Evolutionary conservation across 2,329 filamentous ascomycete genomes (phyloP).

Genomic region (Trichoderma sp.): DNA sequence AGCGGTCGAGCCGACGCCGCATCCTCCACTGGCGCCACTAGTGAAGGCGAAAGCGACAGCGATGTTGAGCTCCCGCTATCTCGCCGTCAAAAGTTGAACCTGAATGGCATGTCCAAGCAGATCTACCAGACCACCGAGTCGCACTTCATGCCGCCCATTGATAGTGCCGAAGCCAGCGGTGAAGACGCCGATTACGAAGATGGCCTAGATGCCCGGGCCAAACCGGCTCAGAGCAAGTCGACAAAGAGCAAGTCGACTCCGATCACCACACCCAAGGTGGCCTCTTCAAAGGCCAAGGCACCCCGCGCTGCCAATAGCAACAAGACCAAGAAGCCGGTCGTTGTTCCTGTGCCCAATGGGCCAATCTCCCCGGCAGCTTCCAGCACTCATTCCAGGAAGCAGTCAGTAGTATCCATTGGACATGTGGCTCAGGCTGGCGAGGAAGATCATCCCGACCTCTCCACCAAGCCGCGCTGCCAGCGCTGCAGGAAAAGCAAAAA

Average conservation of each 20-base stretch:
- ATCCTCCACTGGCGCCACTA: constrained; percentile 83
- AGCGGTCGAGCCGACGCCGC: constrained; percentile 84
- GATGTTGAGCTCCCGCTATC: constrained; percentile 61
- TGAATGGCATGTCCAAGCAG: constrained; percentile 46
- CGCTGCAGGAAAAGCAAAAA: constrained; percentile 99
- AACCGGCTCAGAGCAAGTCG: constrained; percentile 42
- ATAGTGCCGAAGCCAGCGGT: constrained; percentile 45
- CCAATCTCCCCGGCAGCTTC: constrained; percentile 64
- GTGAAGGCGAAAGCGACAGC: constrained; percentile 71
- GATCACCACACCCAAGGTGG: constrained; percentile 35
- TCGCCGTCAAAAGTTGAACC: constrained; percentile 59
- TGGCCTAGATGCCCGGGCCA: constrained; percentile 46
- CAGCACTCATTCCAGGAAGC: constrained; percentile 73
- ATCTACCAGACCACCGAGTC: constrained; percentile 55
- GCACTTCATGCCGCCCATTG: constrained; percentile 54
- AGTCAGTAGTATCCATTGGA: constrained; percentile 65
- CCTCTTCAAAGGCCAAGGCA: constrained; percentile 47
- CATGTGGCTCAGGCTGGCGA: constrained; percentile 60
- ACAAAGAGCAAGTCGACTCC: constrained; percentile 45
- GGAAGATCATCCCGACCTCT: constrained; percentile 89
- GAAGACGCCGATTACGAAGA: constrained; percentile 41
- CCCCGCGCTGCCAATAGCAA: constrained; percentile 41
- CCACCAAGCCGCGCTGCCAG: constrained; percentile 94
- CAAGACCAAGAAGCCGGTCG: constrained; percentile 56
- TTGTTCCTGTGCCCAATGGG: constrained; percentile 40